A percentile compares a stretch with the other conserved stretches of the same genome.
Evolutionary conservation across 2,329 filamentous ascomycete species (phyloP).

Genomic region (Diaporthe capsici): DNA sequence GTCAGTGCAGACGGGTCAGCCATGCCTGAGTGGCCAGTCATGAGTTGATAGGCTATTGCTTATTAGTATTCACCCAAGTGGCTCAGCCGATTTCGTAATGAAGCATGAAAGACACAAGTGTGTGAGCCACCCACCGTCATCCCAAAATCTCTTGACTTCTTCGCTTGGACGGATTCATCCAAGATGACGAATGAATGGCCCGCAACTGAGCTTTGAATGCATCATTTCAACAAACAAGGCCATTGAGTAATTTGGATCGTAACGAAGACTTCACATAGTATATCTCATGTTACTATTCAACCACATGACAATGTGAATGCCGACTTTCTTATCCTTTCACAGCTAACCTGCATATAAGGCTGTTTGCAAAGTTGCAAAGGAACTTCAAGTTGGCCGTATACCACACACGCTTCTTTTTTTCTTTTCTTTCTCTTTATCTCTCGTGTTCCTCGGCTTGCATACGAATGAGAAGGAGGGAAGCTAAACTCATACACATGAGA

Average conservation of each 20-base stretch:
- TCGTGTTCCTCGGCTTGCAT: no score
- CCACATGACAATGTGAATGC: background rate
- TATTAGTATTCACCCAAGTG: background rate
- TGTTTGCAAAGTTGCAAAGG: background rate
- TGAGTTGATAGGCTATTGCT: background rate
- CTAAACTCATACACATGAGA: background rate
- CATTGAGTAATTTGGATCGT: background rate
- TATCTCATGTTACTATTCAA: no score
- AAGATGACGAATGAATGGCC: background rate
- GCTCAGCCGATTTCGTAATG: background rate
- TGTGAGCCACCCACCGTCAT: background rate
- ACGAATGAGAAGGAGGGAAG: no score
- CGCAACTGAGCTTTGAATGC: background rate
- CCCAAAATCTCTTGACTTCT: no score
- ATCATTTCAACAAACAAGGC: no score
- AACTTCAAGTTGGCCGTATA: accelerated
- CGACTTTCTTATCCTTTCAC: background rate
- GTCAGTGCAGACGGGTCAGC: background rate
- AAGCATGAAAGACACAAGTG: background rate
- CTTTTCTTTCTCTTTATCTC: background rate
- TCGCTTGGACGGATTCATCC: background rate
- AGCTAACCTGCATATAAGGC: background rate
- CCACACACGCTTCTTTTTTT: background rate
- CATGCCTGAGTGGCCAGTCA: background rate
- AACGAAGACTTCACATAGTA: no score